Percentiles rank a stretch among this genome's conserved stretches.
These are phyloP conservation scores for Primulina eburnea DNA, from an alignment of 257 asterid species.

Conservation along the genomic window DNA sequence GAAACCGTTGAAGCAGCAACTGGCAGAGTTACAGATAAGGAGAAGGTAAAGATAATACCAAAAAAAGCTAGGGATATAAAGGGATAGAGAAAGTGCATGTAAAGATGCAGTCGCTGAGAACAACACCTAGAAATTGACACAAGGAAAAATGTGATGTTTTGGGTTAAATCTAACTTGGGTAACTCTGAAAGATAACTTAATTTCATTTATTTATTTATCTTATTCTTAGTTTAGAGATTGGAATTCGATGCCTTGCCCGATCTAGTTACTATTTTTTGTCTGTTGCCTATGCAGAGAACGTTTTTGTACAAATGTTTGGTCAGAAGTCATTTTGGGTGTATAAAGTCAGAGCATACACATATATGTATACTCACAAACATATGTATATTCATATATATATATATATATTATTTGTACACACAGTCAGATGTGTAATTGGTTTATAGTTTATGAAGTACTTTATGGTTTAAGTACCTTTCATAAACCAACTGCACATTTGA, in stretches of 20 bases:
- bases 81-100: constrained; percentile 22
- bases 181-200: neutral
- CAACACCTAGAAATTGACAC: constrained; percentile 8
- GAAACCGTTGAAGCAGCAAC: constrained; percentile 21
- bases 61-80: constrained; percentile 20
- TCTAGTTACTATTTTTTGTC: neutral
- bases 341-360: neutral
- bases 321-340: neutral
- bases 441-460: too few species aligned
- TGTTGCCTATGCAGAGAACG: neutral
- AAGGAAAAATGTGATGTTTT: constrained; percentile 24
- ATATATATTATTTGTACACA: too few species aligned
- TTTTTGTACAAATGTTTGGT: constrained; percentile 6
- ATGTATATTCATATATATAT: too few species aligned
- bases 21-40: constrained; percentile 20
- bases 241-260: neutral
- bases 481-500: too few species aligned
- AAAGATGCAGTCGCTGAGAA: constrained; percentile 16
- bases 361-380: too few species aligned
- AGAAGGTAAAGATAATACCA: neutral
- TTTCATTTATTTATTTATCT: neutral
- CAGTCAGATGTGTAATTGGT: too few species aligned
- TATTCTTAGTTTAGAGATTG: neutral
- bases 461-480: too few species aligned
- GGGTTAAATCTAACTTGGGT: constrained; percentile 21